Evolutionary conservation across 2,329 filamentous ascomycete species (phyloP), one percentile per base, ranked within the genome.

Genomic region (Verticillium nonalfalfae): DNA sequence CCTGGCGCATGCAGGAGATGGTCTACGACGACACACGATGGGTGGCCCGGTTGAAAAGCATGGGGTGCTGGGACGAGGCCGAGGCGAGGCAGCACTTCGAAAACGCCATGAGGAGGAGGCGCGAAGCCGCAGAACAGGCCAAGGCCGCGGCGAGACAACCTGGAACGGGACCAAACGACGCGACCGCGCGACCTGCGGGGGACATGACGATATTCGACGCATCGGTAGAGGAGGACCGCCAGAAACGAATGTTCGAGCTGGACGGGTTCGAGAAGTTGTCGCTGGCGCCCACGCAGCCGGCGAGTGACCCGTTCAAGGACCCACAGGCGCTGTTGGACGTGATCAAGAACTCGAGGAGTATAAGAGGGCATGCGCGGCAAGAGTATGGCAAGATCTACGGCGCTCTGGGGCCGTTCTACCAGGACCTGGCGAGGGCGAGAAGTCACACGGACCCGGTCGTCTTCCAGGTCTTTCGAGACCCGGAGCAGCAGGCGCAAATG

Each of bases 21-120:
- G 93, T 97, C 3, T 99, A 98, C 76, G 95, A 99, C 74, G 95
- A 99, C 74, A 91, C 93, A 58, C 85, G 94, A 78, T 99, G 95
- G 95, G 90, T 98, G 45, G 87, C 91, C 65, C 85, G 91, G 65
- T 76, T 99, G 60, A 90, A 90, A 72, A 87, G 84, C 62, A 97
- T 99, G 87, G 91, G 89, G 1, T 90, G 90, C 67, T 99, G 95
- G 95, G 89, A 96, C 70, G 95, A 99, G 72, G 75, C 79, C 3
- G 94, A 97, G 72, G 95, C 95, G 4, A 84, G 93, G 63, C 87
- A 85, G 67, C 80, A 90, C 59, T 91, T 92, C 59, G 94, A 97
- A 64, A 88, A 94, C 31, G 82, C 84, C 7, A 82, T 89, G 68
- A 78, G 79, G 65, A 78, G 78, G 67, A 83, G 84, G 70, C 79